These are phyloP conservation scores for Camellia granthamiana DNA, from an alignment of 148 eudicot genomes.

Conservation along the genomic window DNA sequence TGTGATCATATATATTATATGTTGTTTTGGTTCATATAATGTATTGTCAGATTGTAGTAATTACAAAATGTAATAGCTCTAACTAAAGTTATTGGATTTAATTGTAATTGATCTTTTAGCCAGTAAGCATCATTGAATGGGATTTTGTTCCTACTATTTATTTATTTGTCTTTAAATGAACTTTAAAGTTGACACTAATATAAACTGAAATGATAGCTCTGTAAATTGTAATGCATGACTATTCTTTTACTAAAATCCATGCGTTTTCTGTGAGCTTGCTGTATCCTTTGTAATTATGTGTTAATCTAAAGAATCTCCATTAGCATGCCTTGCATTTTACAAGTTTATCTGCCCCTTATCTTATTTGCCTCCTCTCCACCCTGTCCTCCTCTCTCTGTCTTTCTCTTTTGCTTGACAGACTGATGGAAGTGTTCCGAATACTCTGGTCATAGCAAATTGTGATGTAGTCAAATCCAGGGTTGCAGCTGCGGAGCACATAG, in stretches of 20 bases:
- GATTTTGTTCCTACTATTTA: not conserved
- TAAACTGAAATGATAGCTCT: not conserved
- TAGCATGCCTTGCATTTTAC: not conserved
- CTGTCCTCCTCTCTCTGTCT: not conserved
- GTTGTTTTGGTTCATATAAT: not conserved
- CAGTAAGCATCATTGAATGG: not conserved
- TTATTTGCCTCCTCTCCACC: not conserved
- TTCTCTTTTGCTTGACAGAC: constrained; percentile 48
- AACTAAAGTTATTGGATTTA: not conserved
- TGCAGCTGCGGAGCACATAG: constrained; percentile 90
- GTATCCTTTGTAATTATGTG: not conserved
- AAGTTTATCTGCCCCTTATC: not conserved
- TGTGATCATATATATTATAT: not conserved
- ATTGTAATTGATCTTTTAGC: constrained; percentile 5
- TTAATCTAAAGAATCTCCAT: too few species aligned
- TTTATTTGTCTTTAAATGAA: not conserved
- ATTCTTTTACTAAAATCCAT: not conserved
- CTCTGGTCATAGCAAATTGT: constrained; percentile 89
- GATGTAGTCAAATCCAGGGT: constrained; percentile 90
- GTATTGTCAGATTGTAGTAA: not conserved
- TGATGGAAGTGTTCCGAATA: constrained; percentile 89
- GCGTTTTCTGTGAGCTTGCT: not conserved
- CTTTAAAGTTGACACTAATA: too few species aligned
- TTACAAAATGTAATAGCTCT: not conserved
- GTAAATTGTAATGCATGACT: too few species aligned